A percentile compares a stretch with the other conserved stretches of the same genome.
Evolutionary conservation across 371 early-diverging fungal species (phyloP).

Genomic region (Paramicrosporidium saccamoebae): DNA sequence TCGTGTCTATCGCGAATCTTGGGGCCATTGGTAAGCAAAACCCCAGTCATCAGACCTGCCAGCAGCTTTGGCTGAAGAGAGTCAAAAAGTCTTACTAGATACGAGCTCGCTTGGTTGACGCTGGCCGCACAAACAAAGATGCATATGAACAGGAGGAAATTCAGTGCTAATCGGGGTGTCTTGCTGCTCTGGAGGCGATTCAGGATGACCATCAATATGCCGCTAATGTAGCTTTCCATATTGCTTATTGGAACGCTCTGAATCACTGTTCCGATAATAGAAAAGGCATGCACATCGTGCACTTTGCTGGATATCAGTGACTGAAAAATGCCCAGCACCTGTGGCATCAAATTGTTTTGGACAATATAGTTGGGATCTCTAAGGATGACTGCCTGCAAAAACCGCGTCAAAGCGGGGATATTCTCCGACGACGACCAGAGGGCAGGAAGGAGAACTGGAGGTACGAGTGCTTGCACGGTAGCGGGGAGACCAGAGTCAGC

Average conservation of each 20-base stretch:
- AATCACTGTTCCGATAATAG: conserved; percentile 29
- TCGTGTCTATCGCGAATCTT: conserved; percentile 22
- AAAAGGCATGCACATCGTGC: conserved; percentile 53
- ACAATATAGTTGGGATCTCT: conserved; percentile 21
- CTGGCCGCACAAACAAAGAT: conserved; percentile 22
- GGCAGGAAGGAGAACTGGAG: conserved; percentile 36
- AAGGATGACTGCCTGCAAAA: conserved; percentile 45
- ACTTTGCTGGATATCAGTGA: conserved; percentile 48
- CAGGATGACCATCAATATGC: conserved; percentile 32
- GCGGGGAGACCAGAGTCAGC: conserved; percentile 19
- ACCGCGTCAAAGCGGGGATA: conserved; percentile 59
- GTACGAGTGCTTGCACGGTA: conserved; percentile 26
- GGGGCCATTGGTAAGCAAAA: conserved; percentile 27
- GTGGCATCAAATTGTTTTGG: conserved; percentile 21
- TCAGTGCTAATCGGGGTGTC: conserved; percentile 32
- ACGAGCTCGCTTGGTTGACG: conserved; percentile 12
- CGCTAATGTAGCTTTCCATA: conserved; percentile 25
- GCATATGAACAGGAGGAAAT: conserved; percentile 29
- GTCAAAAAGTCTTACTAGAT: conserved; percentile 28
- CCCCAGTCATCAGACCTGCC: conserved; percentile 18
- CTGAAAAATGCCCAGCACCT: conserved; percentile 73
- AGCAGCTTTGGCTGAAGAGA: conserved; percentile 38
- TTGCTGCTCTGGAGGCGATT: conserved; percentile 31
- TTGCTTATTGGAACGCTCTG: conserved; percentile 3
- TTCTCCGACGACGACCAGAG: conserved; percentile 66